A percentile compares a stretch with the other conserved stretches of the same genome.
These are phyloP conservation scores for Aspergillus cejpii DNA, from an alignment of 2,329 filamentous ascomycete genomes.

Conservation along the genomic window DNA sequence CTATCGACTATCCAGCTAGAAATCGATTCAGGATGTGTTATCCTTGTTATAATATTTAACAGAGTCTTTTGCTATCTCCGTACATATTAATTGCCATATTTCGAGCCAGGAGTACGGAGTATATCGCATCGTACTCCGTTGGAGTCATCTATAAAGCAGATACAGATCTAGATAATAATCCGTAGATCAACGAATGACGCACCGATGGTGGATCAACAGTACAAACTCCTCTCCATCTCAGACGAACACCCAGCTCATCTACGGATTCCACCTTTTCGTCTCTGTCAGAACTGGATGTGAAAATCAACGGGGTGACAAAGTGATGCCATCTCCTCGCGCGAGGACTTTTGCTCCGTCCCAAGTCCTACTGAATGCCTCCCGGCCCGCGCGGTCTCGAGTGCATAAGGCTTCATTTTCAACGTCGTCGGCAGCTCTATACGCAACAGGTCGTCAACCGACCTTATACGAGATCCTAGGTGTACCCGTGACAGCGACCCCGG, in stretches of 20 bases:
- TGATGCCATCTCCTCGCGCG: constrained; percentile 22
- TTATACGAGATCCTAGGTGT: constrained; percentile 81
- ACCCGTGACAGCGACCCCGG: constrained; percentile 58
- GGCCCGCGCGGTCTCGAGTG: constrained; percentile 1
- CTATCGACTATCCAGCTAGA: no score
- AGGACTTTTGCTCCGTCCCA: constrained; percentile 10
- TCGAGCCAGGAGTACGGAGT: no score
- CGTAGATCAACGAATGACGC: constrained; percentile 20
- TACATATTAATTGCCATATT: not conserved
- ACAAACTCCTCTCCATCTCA: not conserved
- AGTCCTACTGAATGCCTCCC: constrained; percentile 3
- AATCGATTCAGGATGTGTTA: no score
- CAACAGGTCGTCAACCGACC: constrained; percentile 43
- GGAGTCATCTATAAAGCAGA: no score
- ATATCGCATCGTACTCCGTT: no score
- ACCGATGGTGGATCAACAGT: constrained; percentile 16
- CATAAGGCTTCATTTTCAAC: constrained; percentile 40
- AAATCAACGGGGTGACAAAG: constrained; percentile 6
- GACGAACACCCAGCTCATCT: not conserved
- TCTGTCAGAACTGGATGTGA: constrained; percentile 6
- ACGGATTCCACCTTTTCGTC: not conserved
- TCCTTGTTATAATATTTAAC: not conserved
- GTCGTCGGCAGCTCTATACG: constrained; percentile 25
- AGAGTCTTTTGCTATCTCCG: no score
- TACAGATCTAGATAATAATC: no score